These are phyloP conservation scores for Phytophthora fragariaefolia DNA, from an alignment of 352 stramenopile species.

Conservation along the genomic window DNA sequence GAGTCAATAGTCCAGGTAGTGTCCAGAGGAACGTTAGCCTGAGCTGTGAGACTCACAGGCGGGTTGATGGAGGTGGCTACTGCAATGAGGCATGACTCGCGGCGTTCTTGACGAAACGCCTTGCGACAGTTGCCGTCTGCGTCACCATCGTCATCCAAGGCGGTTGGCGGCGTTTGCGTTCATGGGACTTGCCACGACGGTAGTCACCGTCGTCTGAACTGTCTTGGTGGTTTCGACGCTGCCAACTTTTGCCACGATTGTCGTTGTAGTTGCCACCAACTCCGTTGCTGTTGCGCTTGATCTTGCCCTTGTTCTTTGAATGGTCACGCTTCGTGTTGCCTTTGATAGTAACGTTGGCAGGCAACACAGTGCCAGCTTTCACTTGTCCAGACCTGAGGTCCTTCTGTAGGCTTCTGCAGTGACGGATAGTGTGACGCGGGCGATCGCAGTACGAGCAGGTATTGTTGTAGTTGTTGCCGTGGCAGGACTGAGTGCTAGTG, in stretches of 20 bases:
- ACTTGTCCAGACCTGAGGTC: background rate
- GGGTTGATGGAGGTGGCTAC: constrained; percentile 1
- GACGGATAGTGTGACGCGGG: constrained; percentile 5
- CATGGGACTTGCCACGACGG: background rate
- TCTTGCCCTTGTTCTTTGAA: constrained; percentile 5
- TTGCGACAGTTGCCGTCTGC: constrained; percentile 1
- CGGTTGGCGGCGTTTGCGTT: background rate
- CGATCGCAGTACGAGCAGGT: background rate
- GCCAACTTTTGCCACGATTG: background rate
- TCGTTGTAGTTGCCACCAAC: background rate
- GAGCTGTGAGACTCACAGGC: background rate
- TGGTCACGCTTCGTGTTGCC: constrained; percentile 5
- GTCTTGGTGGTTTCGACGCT: background rate
- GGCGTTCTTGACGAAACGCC: constrained; percentile 6
- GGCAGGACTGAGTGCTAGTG: background rate
- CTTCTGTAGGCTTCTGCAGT: constrained; percentile 43
- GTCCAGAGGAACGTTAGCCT: background rate
- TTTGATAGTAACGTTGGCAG: constrained; percentile 11
- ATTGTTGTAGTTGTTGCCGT: background rate
- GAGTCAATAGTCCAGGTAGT: constrained; percentile 14
- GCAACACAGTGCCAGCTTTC: background rate
- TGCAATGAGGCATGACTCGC: constrained; percentile 1
- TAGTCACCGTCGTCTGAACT: background rate
- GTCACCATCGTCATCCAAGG: background rate
- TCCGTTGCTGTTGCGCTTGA: background rate